Evolutionary conservation across 345 rosid species (phyloP), one percentile per base, ranked within the genome.

Genomic region (Rhizophora apiculata): DNA sequence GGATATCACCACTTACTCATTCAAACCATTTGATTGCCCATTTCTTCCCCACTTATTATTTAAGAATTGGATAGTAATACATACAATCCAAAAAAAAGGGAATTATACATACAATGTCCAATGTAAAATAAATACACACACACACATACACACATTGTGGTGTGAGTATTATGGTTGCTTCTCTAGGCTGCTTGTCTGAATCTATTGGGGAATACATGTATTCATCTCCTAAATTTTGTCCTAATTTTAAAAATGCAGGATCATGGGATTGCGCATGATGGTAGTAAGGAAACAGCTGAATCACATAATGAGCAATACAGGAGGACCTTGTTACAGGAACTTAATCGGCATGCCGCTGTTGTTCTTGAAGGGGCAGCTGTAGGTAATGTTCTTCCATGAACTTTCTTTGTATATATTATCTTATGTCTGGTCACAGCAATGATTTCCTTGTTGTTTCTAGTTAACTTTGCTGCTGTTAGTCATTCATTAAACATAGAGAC

Each of bases 331-430:
- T 81, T 86, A 65, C 96, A 87, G 66, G 97, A 89, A 60, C 85
- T 94, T 72, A 89, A 89, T 64, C 84, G 96, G 60, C 98, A 94
- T 82, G 91, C 93, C 65, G 94, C 92, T 67, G 93, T 91, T 73
- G 95, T 94, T 79, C 93, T 91, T 74, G 93, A 89, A 74, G 98
- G 98, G 81, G 79, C 89, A 77, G 59, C 79, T 80, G 74, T 89
- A 72, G 96, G 98, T 87, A 73, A 70, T 73, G 68, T 27, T 26
- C 34, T 66, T 65, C 54, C 19, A 21, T 31, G 59, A 26, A 31
- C 57, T 21, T 61, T 59, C 61, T 15, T 43, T 43, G 16, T 68
- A 18, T 39, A 27, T 56, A 37, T 43, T 34, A 39, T 53, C 63
- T 57, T 51, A 22, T 39, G 6, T 30, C 4, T 11, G 61, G 49